Percentiles rank a stretch among this genome's conserved stretches.
phyloP scores from a whole-genome alignment of 2,329 filamentous ascomycete genomes.

The Verticillium zaregamsianum region DNA sequence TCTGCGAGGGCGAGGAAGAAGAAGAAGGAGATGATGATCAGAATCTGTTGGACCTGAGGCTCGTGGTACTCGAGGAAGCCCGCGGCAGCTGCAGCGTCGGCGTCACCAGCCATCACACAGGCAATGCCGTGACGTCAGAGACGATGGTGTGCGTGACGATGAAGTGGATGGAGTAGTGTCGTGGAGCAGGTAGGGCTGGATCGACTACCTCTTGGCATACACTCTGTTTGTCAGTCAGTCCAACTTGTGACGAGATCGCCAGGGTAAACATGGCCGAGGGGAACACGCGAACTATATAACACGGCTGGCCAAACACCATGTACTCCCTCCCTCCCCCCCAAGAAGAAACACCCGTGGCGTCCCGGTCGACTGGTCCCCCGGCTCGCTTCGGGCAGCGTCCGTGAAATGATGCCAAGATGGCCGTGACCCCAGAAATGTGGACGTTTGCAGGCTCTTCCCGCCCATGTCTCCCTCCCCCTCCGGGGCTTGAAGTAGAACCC shows the following conservation, averaged over 20 bases:
- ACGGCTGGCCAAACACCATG: background rate
- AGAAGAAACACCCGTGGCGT: background rate
- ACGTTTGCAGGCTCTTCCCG: background rate
- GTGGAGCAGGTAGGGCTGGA: background rate
- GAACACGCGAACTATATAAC: background rate
- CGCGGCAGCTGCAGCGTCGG: constrained; percentile 1
- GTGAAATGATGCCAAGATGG: background rate
- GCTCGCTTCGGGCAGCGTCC: background rate
- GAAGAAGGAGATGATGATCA: constrained; percentile 40
- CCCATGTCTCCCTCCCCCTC: background rate
- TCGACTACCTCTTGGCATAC: background rate
- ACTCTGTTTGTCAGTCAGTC: background rate
- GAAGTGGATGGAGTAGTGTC: background rate
- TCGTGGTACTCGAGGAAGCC: constrained; percentile 34
- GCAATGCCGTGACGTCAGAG: background rate
- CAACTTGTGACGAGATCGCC: background rate
- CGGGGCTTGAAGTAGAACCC: background rate
- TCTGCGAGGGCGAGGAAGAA: constrained; percentile 35
- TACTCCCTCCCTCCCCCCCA: background rate
- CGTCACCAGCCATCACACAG: constrained; percentile 1
- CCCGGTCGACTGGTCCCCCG: background rate
- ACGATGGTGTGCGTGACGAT: background rate
- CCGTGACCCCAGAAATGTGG: background rate
- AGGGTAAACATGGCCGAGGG: background rate
- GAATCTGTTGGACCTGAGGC: constrained; percentile 31